phyloP scores from a whole-genome alignment of 176 grass and related monocot genomes.

The Oryza meyeriana region DNA sequence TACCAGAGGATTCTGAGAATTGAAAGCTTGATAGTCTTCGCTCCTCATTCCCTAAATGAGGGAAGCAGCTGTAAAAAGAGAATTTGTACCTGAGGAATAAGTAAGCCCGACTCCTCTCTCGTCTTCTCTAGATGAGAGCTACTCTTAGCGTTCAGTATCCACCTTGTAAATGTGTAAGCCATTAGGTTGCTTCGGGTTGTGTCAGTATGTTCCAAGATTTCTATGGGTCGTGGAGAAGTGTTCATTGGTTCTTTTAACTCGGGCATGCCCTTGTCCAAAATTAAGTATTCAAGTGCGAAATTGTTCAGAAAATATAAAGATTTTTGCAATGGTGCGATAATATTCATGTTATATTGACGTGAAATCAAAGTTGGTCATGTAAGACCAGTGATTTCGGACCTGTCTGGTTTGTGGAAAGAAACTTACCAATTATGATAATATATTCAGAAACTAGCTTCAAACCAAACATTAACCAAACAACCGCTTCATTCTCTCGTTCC shows the following conservation, averaged over 20 bases:
- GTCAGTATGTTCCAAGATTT: constrained; percentile 18
- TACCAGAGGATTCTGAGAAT: constrained; percentile 69
- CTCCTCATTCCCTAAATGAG: neutral
- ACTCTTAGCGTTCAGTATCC: neutral
- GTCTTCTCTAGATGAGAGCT: neutral
- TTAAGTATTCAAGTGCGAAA: constrained; percentile 17
- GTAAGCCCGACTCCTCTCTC: neutral
- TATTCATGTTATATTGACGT: neutral
- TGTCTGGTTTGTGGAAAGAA: too few relatives aligned
- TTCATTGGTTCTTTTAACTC: constrained; percentile 40
- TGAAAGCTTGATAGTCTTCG: constrained; percentile 32
- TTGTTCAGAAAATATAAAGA: neutral
- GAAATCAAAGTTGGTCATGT: neutral
- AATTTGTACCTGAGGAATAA: constrained; percentile 47
- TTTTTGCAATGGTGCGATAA: neutral
- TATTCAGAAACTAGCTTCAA: too few relatives aligned
- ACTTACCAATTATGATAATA: too few relatives aligned
- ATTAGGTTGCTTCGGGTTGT: constrained; percentile 32
- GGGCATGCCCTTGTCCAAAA: constrained; percentile 15
- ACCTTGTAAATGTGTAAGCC: constrained; percentile 44
- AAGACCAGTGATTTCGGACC: too few relatives aligned
- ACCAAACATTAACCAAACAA: too few relatives aligned
- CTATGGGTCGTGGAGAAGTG: constrained; percentile 23
- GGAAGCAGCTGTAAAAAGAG: constrained; percentile 39
- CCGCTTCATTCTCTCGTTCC: too few relatives aligned